These are phyloP conservation scores for Penicillium angulare DNA, from an alignment of 495 filamentous ascomycete species.

Conservation along the genomic window DNA sequence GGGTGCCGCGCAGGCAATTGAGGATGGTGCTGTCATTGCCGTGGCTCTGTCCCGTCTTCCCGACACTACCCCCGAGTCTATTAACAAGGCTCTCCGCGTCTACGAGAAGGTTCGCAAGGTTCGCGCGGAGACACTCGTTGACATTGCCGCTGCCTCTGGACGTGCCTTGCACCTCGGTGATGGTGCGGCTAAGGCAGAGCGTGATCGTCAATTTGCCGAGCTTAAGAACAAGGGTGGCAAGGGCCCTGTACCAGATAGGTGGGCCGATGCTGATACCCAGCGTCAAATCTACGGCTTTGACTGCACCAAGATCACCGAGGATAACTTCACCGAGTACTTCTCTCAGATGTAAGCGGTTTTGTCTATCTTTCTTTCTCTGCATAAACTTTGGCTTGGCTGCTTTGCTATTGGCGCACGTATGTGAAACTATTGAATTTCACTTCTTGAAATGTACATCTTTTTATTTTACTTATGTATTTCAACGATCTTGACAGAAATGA, in stretches of 20 bases:
- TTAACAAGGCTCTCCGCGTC: constrained; percentile 64
- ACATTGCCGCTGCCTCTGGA: constrained; percentile 65
- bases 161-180: constrained; percentile 70
- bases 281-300: constrained; percentile 74
- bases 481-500: constrained; percentile 1
- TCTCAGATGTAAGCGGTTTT: constrained; percentile 32
- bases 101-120: constrained; percentile 74
- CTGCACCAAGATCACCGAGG: constrained; percentile 57
- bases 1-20: constrained; percentile 83
- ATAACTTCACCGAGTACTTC: constrained; percentile 61
- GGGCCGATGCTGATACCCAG: constrained; percentile 78
- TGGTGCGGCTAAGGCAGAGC: constrained; percentile 71
- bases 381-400: neutral
- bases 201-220: constrained; percentile 68
- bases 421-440: constrained; percentile 3
- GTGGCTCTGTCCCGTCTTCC: constrained; percentile 59
- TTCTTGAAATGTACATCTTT: constrained; percentile 1
- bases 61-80: constrained; percentile 48
- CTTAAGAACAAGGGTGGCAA: constrained; percentile 50
- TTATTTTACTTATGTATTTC: constrained; percentile 9
- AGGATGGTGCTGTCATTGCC: constrained; percentile 73
- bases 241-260: constrained; percentile 69
- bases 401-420: neutral
- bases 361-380: constrained; percentile 2
- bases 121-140: constrained; percentile 66